Base-by-base conservation (phyloP, 345 rosid genomes). In the Angophora floribunda region DNA sequence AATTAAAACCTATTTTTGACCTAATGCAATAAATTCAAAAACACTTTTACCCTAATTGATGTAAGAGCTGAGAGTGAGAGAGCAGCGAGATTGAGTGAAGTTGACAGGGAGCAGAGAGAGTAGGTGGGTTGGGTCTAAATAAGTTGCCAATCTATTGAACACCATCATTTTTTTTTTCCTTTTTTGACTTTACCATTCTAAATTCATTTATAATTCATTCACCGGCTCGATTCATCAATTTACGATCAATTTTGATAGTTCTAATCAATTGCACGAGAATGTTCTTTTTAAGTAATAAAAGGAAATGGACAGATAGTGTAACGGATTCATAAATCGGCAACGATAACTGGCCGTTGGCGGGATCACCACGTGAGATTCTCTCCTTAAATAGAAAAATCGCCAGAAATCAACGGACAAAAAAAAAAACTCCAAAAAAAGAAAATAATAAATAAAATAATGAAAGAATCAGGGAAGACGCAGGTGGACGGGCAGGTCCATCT, bases 171-270 rank as follows among this genome's bases (percentile, higher is more conserved):
- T 36, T 36, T 52, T 52, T 36, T 36, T 36, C 41, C 4, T 36
- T 36, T 13, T 6, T 52, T 11, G 13, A 50, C 13, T 50, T 50
- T 50, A 50, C 12, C 51, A 6, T 50, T 50, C 12, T 50, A 3
- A 50, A 13, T 4, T 2, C 12, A 50, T 50, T 10, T 50, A 50
- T 50, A 12, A 50, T 50, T 7, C 51, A 50, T 50, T 50, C 51
- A 50, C 3, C 9, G 51, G 4, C 14, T 51, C 1, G 16, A 19
- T 2, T 0, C 7, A 53, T 53, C 24, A 53, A 19, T 7, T 53
- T 19, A 53, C 0, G 0, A 53, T 53, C 24, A 0, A 53, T 53
- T 53, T 53, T 0, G 10, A 19, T 1, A 21, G 0, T 0, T 53
- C 0, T 7, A 0, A 53, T 59, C 9, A 4, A 0, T 24, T 10